These are phyloP conservation scores for Arabidopsis hybrid DNA, from an alignment of 441 rosid species.

Conservation along the genomic window DNA sequence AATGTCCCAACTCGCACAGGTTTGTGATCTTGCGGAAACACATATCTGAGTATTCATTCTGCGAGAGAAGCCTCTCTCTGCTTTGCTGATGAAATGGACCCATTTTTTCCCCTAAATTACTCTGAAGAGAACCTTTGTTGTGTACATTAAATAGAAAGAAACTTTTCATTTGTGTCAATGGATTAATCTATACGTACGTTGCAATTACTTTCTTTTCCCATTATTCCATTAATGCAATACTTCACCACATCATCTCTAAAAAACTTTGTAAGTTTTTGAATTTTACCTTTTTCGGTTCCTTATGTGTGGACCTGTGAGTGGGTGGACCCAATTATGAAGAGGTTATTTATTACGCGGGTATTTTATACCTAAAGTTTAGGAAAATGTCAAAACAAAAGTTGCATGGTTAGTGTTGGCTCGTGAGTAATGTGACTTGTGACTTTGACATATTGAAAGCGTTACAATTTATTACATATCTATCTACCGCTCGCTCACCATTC, in stretches of 20 bases:
- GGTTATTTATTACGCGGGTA: conserved; percentile 21
- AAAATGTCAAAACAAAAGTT: conserved; percentile 15
- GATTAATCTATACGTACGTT: background rate
- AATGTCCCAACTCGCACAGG: conserved; percentile 70
- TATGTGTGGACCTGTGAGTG: conserved; percentile 1
- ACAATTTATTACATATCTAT: conserved; percentile 4
- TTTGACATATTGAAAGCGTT: conserved; percentile 39
- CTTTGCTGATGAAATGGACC: conserved; percentile 54
- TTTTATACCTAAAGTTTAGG: background rate
- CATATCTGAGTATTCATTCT: conserved; percentile 52
- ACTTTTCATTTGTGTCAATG: background rate
- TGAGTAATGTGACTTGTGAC: conserved; percentile 11
- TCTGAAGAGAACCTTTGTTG: conserved; percentile 1
- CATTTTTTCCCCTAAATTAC: conserved; percentile 37
- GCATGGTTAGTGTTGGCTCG: conserved; percentile 20
- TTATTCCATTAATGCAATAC: conserved; percentile 9
- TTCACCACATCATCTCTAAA: background rate
- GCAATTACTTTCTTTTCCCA: background rate
- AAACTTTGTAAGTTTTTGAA: background rate
- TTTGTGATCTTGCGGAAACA: conserved; percentile 42
- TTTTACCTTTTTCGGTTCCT: background rate
- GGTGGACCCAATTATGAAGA: conserved; percentile 19
- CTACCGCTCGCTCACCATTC: conserved; percentile 41
- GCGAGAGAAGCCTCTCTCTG: conserved; percentile 62
- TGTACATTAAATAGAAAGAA: background rate